A percentile compares a stretch with the other conserved stretches of the same genome.
These are phyloP conservation scores for Chalaropsis ovoidea DNA, from an alignment of 2,329 filamentous ascomycete species.

Conservation along the genomic window DNA sequence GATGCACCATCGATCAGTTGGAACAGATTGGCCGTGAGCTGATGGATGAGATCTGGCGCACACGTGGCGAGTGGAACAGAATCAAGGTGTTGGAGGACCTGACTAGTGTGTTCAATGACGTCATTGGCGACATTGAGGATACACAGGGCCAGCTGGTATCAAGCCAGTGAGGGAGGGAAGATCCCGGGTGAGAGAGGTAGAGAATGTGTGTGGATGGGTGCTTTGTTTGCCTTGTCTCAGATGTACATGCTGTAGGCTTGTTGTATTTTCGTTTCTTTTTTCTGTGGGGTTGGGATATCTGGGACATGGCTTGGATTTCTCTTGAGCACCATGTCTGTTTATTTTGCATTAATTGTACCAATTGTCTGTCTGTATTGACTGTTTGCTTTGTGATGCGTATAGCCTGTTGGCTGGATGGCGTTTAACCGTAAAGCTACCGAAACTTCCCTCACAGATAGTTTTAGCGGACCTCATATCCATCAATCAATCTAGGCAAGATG, in stretches of 20 bases:
- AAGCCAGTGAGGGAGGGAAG: constrained; percentile 33
- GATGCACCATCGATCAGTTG: constrained; percentile 82
- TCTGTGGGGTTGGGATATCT: neutral
- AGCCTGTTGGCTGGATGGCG: constrained; percentile 21
- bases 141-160: constrained; percentile 38
- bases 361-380: neutral
- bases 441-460: neutral
- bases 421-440: neutral
- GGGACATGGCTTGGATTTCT: neutral
- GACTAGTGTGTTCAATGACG: constrained; percentile 62
- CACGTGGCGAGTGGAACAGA: constrained; percentile 72
- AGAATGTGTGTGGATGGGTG: neutral
- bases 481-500: constrained; percentile 19
- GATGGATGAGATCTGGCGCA: constrained; percentile 83
- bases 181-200: constrained; percentile 26
- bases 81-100: constrained; percentile 57
- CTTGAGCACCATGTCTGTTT: neutral
- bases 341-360: constrained; percentile 4
- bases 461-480: neutral
- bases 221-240: neutral
- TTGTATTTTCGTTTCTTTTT: neutral
- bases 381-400: neutral
- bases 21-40: constrained; percentile 85
- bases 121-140: constrained; percentile 56
- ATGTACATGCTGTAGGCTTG: neutral